A percentile compares a stretch with the other conserved stretches of the same genome.
phyloP scores from a whole-genome alignment of 2,329 filamentous ascomycete genomes.

The Claviceps humidiphila region DNA sequence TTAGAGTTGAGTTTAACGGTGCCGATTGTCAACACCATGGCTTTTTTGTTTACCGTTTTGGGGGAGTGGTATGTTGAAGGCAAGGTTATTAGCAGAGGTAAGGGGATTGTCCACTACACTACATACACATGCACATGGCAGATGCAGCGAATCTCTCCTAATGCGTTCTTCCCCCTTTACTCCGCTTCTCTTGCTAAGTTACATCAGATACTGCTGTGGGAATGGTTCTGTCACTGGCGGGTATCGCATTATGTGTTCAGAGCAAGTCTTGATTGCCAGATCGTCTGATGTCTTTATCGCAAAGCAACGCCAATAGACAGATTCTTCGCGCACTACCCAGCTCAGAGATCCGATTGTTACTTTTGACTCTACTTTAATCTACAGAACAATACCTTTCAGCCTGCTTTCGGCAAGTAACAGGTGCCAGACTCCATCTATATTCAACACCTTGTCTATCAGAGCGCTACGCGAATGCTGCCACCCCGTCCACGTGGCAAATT shows the following conservation, averaged over 20 bases:
- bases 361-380: not conserved
- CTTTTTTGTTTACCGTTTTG: slow-evolving; percentile 89
- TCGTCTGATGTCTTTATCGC: not conserved
- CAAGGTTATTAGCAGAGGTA: slow-evolving; percentile 76
- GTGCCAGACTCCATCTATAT: slow-evolving; percentile 3
- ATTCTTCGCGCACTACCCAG: not conserved
- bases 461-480: not conserved
- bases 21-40: slow-evolving; percentile 85
- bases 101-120: not conserved
- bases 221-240: slow-evolving; percentile 64
- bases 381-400: not conserved
- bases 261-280: slow-evolving; percentile 33
- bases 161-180: too few species aligned
- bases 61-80: slow-evolving; percentile 92
- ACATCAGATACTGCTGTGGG: slow-evolving; percentile 64
- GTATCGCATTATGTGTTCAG: slow-evolving; percentile 74
- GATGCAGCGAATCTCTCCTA: too few species aligned
- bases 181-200: slow-evolving; percentile 1
- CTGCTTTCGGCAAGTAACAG: slow-evolving; percentile 6
- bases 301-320: not conserved
- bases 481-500: not conserved
- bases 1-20: slow-evolving; percentile 84
- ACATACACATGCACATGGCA: not conserved
- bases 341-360: not conserved
- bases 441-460: not conserved